Evolutionary conservation across 148 eudicot species (phyloP).

Genomic region (Pharnaceum exiguum): DNA sequence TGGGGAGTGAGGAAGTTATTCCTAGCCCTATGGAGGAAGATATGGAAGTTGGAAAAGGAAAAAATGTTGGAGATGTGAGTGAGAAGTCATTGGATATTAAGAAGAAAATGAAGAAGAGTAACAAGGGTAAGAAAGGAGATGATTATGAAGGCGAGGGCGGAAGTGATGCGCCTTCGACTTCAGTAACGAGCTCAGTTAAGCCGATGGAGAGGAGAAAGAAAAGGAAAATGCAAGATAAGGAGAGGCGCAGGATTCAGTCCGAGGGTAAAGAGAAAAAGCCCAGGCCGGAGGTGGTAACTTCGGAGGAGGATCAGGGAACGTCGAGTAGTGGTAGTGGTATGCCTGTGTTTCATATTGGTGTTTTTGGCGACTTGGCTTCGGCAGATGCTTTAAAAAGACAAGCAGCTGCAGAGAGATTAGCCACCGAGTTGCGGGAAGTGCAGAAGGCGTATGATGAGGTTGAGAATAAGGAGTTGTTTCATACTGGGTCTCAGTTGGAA

Average conservation of each 20-base stretch:
- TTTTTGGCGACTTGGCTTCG: constrained; percentile 59
- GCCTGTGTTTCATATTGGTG: constrained; percentile 78
- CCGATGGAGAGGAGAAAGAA: constrained; percentile 80
- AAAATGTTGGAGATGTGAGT: constrained; percentile 4
- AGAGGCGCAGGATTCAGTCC: constrained; percentile 27
- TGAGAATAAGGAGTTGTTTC: constrained; percentile 39
- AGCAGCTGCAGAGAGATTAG: constrained; percentile 73
- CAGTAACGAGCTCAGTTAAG: constrained; percentile 21
- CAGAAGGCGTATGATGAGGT: constrained; percentile 56
- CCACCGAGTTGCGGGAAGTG: constrained; percentile 56
- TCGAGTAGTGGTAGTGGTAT: constrained; percentile 18
- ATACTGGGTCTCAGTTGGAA: constrained; percentile 57
- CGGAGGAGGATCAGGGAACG: constrained; percentile 20
- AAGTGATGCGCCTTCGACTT: constrained; percentile 16
- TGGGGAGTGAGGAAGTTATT: constrained; percentile 57
- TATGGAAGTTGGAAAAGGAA: constrained; percentile 18
- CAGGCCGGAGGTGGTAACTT: constrained; percentile 1
- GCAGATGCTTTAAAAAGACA: constrained; percentile 53
- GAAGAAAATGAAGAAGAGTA: constrained; percentile 44
- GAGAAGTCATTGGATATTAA: constrained; percentile 25
- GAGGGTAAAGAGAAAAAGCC: constrained; percentile 24
- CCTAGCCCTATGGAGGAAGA: constrained; percentile 23
- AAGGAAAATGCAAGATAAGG: constrained; percentile 64
- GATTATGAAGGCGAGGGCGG: constrained; percentile 16
- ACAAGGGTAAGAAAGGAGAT: constrained; percentile 20